Conservation (phyloP, 176 grass and related monocot genomes). For the Bonia amplexicaulis region DNA sequence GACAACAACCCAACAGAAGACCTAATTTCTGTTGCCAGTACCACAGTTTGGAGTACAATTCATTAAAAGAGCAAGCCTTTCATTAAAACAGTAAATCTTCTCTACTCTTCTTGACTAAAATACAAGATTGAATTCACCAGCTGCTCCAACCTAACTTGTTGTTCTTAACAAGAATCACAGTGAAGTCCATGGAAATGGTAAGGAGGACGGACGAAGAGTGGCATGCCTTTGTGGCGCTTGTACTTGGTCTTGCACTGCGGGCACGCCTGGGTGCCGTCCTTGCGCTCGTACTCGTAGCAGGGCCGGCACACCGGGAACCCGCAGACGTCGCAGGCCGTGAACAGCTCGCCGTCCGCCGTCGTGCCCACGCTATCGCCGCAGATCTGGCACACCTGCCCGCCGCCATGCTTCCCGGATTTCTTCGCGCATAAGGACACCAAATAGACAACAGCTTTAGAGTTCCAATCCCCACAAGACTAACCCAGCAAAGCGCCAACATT, state of each 20-base stretch:
- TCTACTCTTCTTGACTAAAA: neutral
- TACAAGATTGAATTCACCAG: neutral
- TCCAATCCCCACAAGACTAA: neutral
- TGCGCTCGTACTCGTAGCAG: constrained; percentile 94
- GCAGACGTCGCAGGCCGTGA: constrained; percentile 83
- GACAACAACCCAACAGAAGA: too few species aligned
- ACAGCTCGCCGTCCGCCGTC: constrained; percentile 67
- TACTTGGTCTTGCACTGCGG: too few species aligned
- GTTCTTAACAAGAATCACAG: neutral
- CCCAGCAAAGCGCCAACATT: neutral
- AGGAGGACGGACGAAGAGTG: neutral
- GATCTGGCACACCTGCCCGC: constrained; percentile 80
- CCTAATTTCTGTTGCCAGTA: neutral
- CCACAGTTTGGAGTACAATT: neutral
- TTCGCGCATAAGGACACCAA: neutral
- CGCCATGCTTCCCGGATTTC: constrained; percentile 49
- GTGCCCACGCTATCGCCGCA: constrained; percentile 83
- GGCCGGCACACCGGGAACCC: constrained; percentile 80
- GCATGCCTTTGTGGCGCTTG: constrained; percentile 17
- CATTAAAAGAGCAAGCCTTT: neutral
- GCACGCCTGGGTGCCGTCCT: constrained; percentile 58
- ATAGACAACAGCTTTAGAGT: neutral
- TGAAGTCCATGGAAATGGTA: neutral
- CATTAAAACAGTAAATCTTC: neutral
- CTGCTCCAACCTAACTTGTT: neutral